Percentiles rank a stretch among this genome's conserved stretches.
These are phyloP conservation scores for Hericium alpestre DNA, from an alignment of 768 basidiomycete genomes.

Conservation along the genomic window DNA sequence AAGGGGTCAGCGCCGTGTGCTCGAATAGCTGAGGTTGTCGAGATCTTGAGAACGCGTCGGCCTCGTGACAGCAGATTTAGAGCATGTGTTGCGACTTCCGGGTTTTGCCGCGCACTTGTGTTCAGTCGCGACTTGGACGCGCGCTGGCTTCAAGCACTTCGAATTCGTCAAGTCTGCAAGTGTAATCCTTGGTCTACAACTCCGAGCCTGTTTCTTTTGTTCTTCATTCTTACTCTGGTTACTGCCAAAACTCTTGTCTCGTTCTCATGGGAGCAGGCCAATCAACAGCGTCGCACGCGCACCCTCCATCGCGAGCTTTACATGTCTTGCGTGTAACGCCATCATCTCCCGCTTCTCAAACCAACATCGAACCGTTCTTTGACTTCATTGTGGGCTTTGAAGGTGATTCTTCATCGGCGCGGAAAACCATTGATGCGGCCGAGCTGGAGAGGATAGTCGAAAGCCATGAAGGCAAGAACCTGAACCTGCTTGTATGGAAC, in stretches of 20 bases:
- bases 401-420: conserved; percentile 45
- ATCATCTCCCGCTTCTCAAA: conserved; percentile 77
- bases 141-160: too few relatives aligned
- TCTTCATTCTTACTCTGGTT: too few relatives aligned
- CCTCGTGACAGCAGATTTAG: too few relatives aligned
- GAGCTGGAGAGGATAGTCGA: conserved; percentile 77
- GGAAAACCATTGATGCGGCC: conserved; percentile 51
- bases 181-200: too few relatives aligned
- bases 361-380: conserved; percentile 85
- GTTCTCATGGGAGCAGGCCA: conserved; percentile 64
- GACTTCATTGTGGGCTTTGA: conserved; percentile 93
- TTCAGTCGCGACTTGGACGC: too few relatives aligned
- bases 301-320: conserved; percentile 52
- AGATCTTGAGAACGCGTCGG: too few relatives aligned
- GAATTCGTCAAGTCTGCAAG: too few relatives aligned
- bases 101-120: too few relatives aligned
- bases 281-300: conserved; percentile 36
- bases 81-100: too few relatives aligned
- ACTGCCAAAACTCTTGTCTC: neutral
- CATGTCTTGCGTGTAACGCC: conserved; percentile 89
- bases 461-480: conserved; percentile 56
- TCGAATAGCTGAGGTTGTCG: too few relatives aligned
- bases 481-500: conserved; percentile 76
- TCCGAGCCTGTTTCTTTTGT: too few relatives aligned
- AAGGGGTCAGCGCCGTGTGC: too few relatives aligned